Percentiles rank a stretch among this genome's conserved stretches.
phyloP scores from a whole-genome alignment of 2,329 filamentous ascomycete genomes.

The Tolypocladium capitatum region DNA sequence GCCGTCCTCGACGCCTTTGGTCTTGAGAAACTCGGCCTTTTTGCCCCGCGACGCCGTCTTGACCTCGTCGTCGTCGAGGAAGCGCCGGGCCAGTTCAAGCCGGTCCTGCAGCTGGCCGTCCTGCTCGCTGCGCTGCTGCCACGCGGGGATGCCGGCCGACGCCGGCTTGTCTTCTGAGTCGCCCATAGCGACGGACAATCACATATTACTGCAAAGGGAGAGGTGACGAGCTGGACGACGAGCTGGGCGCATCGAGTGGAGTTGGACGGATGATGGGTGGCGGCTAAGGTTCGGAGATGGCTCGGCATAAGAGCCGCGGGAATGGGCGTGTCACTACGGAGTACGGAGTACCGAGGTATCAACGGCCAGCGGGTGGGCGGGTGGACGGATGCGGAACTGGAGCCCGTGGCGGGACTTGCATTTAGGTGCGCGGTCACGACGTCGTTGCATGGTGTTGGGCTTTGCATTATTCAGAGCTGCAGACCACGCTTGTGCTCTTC shows the following conservation, averaged over 20 bases:
- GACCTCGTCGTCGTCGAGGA: constrained; percentile 64
- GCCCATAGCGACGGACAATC: constrained; percentile 13
- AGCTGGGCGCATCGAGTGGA: neutral
- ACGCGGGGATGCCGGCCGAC: constrained; percentile 14
- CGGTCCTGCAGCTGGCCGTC: constrained; percentile 9
- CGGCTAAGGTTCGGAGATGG: constrained; percentile 6
- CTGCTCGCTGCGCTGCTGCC: constrained; percentile 14
- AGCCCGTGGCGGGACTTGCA: neutral
- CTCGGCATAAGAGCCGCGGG: constrained; percentile 3
- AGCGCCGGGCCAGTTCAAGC: constrained; percentile 55
- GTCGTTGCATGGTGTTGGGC: no score
- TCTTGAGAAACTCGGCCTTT: constrained; percentile 63
- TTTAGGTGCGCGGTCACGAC: neutral
- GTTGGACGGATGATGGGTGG: neutral
- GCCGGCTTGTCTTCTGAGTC: constrained; percentile 16
- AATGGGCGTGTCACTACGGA: neutral
- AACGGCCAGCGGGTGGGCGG: no score
- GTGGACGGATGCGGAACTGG: neutral
- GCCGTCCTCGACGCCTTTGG: constrained; percentile 55
- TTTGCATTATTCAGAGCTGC: no score
- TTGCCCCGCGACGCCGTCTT: constrained; percentile 53
- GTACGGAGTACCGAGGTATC: no score
- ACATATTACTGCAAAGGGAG: neutral
- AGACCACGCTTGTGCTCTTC: no score
- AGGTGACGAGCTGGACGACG: neutral